Evolutionary conservation across 1,139 yeast species (phyloP).

Genomic region (Magnusiomyces suaveolens): DNA sequence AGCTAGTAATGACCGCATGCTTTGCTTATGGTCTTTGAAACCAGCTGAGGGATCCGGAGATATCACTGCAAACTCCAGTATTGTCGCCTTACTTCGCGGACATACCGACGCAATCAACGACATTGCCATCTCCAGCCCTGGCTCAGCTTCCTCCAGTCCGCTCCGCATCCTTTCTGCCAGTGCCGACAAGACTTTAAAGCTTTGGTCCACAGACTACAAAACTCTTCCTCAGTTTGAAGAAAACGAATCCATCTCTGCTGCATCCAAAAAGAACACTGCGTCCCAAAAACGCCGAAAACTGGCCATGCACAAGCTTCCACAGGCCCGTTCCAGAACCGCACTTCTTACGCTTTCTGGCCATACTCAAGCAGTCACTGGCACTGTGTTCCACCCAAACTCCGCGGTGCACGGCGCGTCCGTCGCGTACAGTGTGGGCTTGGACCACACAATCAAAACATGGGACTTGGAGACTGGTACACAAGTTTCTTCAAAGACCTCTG

Average conservation of each 20-base stretch:
- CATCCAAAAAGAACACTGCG: constrained; percentile 46
- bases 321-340: constrained; percentile 73
- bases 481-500: constrained; percentile 80
- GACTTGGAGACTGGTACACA: constrained; percentile 68
- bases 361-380: constrained; percentile 68
- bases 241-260: constrained; percentile 30
- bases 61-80: constrained; percentile 33
- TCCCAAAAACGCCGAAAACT: constrained; percentile 82
- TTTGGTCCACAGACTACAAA: constrained; percentile 82
- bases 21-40: constrained; percentile 78
- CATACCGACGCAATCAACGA: constrained; percentile 80
- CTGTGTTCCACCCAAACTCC: constrained; percentile 63
- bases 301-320: constrained; percentile 50
- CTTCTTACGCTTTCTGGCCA: constrained; percentile 72
- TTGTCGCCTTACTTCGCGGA: constrained; percentile 76
- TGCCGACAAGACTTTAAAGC: constrained; percentile 67
- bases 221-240: constrained; percentile 72
- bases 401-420: constrained; percentile 40
- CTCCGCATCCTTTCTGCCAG: constrained; percentile 67
- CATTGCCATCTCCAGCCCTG: constrained; percentile 46
- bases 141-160: constrained; percentile 18
- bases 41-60: constrained; percentile 36
- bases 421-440: constrained; percentile 90
- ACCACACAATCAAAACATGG: constrained; percentile 93
- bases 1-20: constrained; percentile 80